Percentiles rank a stretch among this genome's conserved stretches.
phyloP scores from a whole-genome alignment of 179 eudicot genomes.

The Beta lomatogona region DNA sequence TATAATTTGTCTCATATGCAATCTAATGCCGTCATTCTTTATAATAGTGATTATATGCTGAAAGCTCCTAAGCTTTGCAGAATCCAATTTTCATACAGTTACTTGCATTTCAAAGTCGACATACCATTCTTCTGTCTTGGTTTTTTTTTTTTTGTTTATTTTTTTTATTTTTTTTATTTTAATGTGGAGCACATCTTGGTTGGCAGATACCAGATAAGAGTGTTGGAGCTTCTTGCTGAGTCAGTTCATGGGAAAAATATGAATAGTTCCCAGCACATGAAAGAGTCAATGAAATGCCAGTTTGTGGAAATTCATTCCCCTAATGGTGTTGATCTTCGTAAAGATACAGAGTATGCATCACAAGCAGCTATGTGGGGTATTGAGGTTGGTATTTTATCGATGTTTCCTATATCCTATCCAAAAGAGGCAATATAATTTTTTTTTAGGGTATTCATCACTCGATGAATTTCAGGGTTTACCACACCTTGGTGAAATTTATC shows the following conservation, averaged over 20 bases:
- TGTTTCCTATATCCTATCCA: conserved; percentile 5
- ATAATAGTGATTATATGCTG: background rate
- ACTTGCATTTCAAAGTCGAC: background rate
- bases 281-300: conserved; percentile 52
- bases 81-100: background rate
- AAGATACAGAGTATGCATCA: conserved; percentile 83
- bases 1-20: background rate
- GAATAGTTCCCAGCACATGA: conserved; percentile 52
- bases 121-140: background rate
- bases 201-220: conserved; percentile 78
- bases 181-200: conserved; percentile 26
- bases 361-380: conserved; percentile 99
- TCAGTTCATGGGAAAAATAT: conserved; percentile 46
- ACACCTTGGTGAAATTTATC: conserved; percentile 93
- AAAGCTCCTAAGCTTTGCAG: background rate
- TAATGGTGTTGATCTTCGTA: conserved; percentile 72
- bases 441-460: conserved; percentile 26
- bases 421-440: background rate
- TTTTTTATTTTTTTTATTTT: too few relatives aligned
- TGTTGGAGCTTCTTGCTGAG: conserved; percentile 77
- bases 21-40: background rate
- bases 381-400: conserved; percentile 53
- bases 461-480: conserved; percentile 81
- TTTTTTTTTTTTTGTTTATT: background rate
- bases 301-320: conserved; percentile 87